phyloP scores from a whole-genome alignment of 2,329 filamentous ascomycete species.

The Fusarium haematococcum region DNA sequence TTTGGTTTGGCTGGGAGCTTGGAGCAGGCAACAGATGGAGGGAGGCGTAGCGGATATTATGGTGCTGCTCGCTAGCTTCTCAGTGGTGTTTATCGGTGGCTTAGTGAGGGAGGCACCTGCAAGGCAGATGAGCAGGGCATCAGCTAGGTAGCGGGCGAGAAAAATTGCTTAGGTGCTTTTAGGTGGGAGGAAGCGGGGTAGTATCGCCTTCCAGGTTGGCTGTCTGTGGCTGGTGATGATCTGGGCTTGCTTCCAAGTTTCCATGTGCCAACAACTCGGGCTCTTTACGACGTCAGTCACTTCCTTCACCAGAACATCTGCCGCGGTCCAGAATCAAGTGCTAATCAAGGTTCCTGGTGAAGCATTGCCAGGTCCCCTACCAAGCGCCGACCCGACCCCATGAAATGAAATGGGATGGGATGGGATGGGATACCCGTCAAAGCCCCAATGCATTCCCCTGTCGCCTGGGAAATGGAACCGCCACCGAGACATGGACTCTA shows the following conservation, averaged over 20 bases:
- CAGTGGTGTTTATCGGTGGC: constrained; percentile 13
- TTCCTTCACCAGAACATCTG: neutral
- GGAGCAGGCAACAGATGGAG: neutral
- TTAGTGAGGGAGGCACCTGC: neutral
- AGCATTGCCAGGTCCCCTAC: neutral
- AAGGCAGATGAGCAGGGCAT: constrained; percentile 1
- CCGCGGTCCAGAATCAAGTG: neutral
- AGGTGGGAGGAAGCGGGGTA: constrained; percentile 28
- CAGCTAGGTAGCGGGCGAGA: neutral
- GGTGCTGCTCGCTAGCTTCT: constrained; percentile 5
- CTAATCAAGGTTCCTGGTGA: neutral
- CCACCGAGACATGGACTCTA: neutral
- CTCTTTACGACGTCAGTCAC: neutral
- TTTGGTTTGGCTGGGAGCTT: neutral
- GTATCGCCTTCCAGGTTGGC: neutral
- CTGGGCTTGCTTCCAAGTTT: neutral
- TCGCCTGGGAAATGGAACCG: neutral
- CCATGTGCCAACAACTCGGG: neutral
- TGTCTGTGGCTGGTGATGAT: constrained; percentile 4
- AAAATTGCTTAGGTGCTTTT: constrained; percentile 1
- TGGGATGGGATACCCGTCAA: neutral
- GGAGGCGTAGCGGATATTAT: neutral
- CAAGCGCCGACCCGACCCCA: neutral
- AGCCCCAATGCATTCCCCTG: neutral
- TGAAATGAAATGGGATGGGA: neutral